Conservation (phyloP, 805 yeast genomes). For the Saccharomycopsis synnaedendra region DNA sequence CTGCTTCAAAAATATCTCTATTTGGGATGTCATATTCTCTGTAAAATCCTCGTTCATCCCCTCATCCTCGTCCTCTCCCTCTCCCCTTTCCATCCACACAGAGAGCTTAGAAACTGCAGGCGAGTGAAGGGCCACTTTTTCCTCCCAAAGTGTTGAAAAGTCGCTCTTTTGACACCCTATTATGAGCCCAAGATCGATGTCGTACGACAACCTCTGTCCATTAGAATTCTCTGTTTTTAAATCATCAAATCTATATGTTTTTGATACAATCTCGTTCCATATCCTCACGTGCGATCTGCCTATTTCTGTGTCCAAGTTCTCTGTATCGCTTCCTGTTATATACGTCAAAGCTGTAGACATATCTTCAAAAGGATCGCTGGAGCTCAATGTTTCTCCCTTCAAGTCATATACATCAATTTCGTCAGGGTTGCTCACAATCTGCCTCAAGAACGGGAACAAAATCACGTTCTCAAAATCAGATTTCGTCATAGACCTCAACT, state of each 20-base stretch:
- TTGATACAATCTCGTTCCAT: conserved; percentile 39
- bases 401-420: conserved; percentile 16
- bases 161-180: too few species aligned
- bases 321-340: conserved; percentile 17
- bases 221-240: conserved; percentile 8
- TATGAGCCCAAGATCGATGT: too few species aligned
- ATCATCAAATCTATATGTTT: conserved; percentile 28
- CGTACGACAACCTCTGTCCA: too few species aligned
- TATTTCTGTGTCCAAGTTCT: conserved; percentile 6
- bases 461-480: conserved; percentile 26
- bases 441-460: conserved; percentile 27
- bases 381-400: not conserved
- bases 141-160: too few species aligned
- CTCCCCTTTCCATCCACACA: too few species aligned
- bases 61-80: too few species aligned
- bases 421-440: conserved; percentile 14
- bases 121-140: too few species aligned
- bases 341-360: conserved; percentile 20
- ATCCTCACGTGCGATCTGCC: conserved; percentile 33
- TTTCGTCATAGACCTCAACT: conserved; percentile 21
- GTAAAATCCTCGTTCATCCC: too few species aligned
- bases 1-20: conserved; percentile 59
- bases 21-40: conserved; percentile 22
- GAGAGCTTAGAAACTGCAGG: too few species aligned
- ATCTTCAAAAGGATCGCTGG: conserved; percentile 17